Percentiles rank a stretch among this genome's conserved stretches.
phyloP scores from a whole-genome alignment of 2,329 filamentous ascomycete species.

The Didymella lethalis region DNA sequence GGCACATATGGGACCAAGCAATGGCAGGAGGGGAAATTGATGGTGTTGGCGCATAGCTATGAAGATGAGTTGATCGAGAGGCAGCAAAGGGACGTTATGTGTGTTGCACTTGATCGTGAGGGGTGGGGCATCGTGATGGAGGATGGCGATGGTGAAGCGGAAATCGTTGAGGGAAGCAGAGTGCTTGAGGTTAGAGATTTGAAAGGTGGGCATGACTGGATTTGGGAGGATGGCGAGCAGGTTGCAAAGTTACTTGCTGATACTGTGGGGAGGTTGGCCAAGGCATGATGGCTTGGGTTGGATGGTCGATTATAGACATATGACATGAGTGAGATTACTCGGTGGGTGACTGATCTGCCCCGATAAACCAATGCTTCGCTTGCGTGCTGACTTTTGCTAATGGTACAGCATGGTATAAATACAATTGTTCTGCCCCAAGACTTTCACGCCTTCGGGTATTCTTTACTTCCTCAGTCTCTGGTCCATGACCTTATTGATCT shows the following conservation, averaged over 20 bases:
- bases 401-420: conserved; percentile 45
- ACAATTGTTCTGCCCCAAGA: conserved; percentile 29
- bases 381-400: conserved; percentile 31
- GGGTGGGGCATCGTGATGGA: conserved; percentile 48
- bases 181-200: conserved; percentile 57
- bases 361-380: conserved; percentile 33
- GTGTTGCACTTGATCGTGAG: conserved; percentile 56
- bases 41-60: conserved; percentile 57
- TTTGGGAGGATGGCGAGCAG: conserved; percentile 68
- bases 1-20: conserved; percentile 52
- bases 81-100: conserved; percentile 67
- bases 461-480: conserved; percentile 43
- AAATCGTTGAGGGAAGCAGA: conserved; percentile 38
- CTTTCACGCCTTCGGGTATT: background rate
- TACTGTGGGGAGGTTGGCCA: conserved; percentile 29
- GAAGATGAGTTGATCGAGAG: conserved; percentile 61
- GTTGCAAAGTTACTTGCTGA: conserved; percentile 57
- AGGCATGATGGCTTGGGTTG: conserved; percentile 3
- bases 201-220: conserved; percentile 67
- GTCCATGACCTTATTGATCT: conserved; percentile 48
- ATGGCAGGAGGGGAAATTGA: conserved; percentile 51
- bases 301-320: conserved; percentile 5
- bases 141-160: conserved; percentile 36
- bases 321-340: conserved; percentile 5
- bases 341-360: conserved; percentile 27